A percentile compares a stretch with the other conserved stretches of the same genome.
Evolutionary conservation across 1,284 basidiomycete genomes (phyloP).

Genomic region (Boletus smithii): DNA sequence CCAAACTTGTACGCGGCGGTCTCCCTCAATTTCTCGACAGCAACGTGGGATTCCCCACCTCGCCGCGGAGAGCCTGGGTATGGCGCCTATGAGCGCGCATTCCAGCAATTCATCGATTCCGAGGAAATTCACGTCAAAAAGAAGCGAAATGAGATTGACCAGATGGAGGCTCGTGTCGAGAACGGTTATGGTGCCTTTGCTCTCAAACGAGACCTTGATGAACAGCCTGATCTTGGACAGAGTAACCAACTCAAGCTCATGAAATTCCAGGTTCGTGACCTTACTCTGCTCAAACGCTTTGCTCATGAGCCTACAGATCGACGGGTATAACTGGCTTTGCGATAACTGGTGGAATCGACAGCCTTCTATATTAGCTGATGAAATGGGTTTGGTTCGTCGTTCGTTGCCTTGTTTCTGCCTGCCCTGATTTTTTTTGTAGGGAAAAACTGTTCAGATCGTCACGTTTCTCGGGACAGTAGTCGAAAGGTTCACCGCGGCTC

Average conservation of each 20-base stretch:
- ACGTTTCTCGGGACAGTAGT: slow-evolving; percentile 82
- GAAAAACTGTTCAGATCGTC: slow-evolving; percentile 91
- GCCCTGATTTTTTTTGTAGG: slow-evolving; percentile 42
- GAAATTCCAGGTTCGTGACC: slow-evolving; percentile 69
- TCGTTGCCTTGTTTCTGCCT: background rate
- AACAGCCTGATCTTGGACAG: slow-evolving; percentile 66
- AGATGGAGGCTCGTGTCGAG: slow-evolving; percentile 45
- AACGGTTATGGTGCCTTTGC: slow-evolving; percentile 47
- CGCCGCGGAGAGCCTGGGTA: slow-evolving; percentile 54
- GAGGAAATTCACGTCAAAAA: slow-evolving; percentile 60
- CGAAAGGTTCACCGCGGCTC: slow-evolving; percentile 58
- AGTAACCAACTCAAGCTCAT: slow-evolving; percentile 62
- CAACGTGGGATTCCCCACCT: slow-evolving; percentile 90
- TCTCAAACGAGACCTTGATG: slow-evolving; percentile 44
- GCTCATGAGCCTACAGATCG: slow-evolving; percentile 50
- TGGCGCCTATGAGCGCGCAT: slow-evolving; percentile 61
- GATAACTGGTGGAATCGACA: slow-evolving; percentile 87
- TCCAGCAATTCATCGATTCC: slow-evolving; percentile 62
- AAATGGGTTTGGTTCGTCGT: slow-evolving; percentile 83
- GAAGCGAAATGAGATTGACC: slow-evolving; percentile 37
- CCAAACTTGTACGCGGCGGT: background rate
- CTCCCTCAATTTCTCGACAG: slow-evolving; percentile 37
- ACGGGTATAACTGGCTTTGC: slow-evolving; percentile 91
- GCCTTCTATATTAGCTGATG: slow-evolving; percentile 93
- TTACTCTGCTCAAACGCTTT: background rate